Evolutionary conservation across 1,139 yeast species (phyloP), one percentile per base, ranked within the genome.

Genomic region (Scheffersomyces titani): DNA sequence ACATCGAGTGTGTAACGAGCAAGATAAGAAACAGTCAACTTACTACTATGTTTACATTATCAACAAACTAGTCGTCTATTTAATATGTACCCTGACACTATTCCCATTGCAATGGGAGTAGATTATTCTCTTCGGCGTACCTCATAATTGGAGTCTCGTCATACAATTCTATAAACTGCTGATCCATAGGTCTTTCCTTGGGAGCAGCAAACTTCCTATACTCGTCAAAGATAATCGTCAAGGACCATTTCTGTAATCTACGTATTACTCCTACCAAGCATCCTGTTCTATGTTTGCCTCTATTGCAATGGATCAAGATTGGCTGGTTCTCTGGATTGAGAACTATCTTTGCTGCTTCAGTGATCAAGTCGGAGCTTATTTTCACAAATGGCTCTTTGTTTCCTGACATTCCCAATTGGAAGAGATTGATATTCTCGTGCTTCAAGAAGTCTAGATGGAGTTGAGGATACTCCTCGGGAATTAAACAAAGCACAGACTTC

Each of bases 281-380:
- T 0, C 99, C 99, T 0, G 99, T 94, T 63, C 99, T 82, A 70
- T 94, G 99, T 66, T 94, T 94, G 7, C 99, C 99, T 57, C 98
- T 78, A 72, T 94, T 94, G 73, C 99, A 94, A 73, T 94, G 99
- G 51, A 94, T 90, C 58, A 94, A 77, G 16, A 94, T 79, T 0
- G 99, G 99, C 58, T 92, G 98, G 71, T 94, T 93, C 19, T 71
- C 85, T 0, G 97, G 97, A 65, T 94, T 81, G 18, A 92, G 72
- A 16, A 92, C 92, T 30, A 92, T 87, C 65, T 89, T 87, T 59
- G 93, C 77, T 0, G 98, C 98, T 59, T 86, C 85, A 0, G 96
- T 89, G 51, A 94, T 86, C 51, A 90, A 77, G 48, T 86, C 88
- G 36, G 90, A 87, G 49, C 96, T 88, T 55, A 94, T 84, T 63